Conservation (phyloP, 2,329 filamentous ascomycete species). For the Anthostomella pinea region DNA sequence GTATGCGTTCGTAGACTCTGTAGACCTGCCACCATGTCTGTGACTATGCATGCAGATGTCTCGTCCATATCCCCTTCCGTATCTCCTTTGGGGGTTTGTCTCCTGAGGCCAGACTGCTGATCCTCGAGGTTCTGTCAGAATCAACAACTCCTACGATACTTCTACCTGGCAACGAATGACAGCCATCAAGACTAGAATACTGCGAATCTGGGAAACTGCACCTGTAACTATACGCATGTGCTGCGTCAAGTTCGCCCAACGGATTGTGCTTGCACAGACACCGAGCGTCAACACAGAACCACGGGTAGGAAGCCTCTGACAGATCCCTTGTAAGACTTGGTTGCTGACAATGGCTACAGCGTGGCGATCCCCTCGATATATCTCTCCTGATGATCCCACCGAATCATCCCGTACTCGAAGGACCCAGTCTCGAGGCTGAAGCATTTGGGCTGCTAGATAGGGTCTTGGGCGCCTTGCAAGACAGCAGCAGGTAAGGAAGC, state of each 20-base stretch:
- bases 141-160: constrained; percentile 79
- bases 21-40: constrained; percentile 23
- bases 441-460: constrained; percentile 87
- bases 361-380: constrained; percentile 62
- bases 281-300: constrained; percentile 78
- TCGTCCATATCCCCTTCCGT: constrained; percentile 9
- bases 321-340: not conserved
- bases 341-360: constrained; percentile 34
- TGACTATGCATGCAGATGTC: constrained; percentile 19
- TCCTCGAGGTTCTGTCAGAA: constrained; percentile 53
- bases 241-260: constrained; percentile 96
- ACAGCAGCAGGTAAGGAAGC: constrained; percentile 69
- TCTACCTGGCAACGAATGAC: constrained; percentile 85
- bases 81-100: constrained; percentile 7
- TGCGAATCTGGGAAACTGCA: constrained; percentile 83
- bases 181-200: constrained; percentile 82
- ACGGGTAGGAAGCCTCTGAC: constrained; percentile 55
- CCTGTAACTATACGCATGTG: constrained; percentile 77
- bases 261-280: constrained; percentile 88
- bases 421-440: constrained; percentile 85
- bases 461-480: constrained; percentile 80
- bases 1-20: constrained; percentile 27
- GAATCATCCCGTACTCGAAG: constrained; percentile 76
- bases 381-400: constrained; percentile 82
- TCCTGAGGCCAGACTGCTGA: constrained; percentile 18